Conservation (phyloP, 768 basidiomycete species). For the Mrakia gelida region DNA sequence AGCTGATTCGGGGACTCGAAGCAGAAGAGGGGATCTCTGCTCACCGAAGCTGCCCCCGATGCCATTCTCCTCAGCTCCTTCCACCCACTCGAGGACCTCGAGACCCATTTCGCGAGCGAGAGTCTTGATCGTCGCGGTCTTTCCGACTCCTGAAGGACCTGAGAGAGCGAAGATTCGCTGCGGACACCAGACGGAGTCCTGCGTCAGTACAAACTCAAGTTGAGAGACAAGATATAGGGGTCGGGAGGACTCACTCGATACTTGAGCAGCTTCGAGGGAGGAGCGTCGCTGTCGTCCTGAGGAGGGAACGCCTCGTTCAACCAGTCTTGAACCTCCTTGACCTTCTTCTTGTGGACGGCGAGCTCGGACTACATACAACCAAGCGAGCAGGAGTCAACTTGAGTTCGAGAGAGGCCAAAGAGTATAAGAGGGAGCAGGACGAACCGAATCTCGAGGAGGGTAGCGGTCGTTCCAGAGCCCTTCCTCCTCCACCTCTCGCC, state of each 20-base stretch:
- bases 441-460: slow-evolving; percentile 22
- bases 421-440: neutral
- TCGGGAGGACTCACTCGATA: slow-evolving; percentile 65
- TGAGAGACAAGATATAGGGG: neutral
- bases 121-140: slow-evolving; percentile 77
- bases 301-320: slow-evolving; percentile 36
- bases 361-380: slow-evolving; percentile 27
- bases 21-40: too few relatives aligned
- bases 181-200: neutral
- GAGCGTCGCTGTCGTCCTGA: neutral
- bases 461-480: slow-evolving; percentile 36
- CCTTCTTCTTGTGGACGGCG: slow-evolving; percentile 41
- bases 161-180: slow-evolving; percentile 80
- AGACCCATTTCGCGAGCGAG: slow-evolving; percentile 69
- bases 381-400: neutral
- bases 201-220: neutral
- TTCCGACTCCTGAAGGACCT: slow-evolving; percentile 84
- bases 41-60: slow-evolving; percentile 43
- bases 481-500: neutral
- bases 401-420: neutral
- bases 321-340: slow-evolving; percentile 43
- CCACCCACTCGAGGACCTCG: slow-evolving; percentile 82
- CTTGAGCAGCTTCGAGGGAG: slow-evolving; percentile 50
- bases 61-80: slow-evolving; percentile 56
- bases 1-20: too few relatives aligned